Evolutionary conservation across 352 stramenopile species (phyloP).

Genomic region (Thraustochytrium striatum): DNA sequence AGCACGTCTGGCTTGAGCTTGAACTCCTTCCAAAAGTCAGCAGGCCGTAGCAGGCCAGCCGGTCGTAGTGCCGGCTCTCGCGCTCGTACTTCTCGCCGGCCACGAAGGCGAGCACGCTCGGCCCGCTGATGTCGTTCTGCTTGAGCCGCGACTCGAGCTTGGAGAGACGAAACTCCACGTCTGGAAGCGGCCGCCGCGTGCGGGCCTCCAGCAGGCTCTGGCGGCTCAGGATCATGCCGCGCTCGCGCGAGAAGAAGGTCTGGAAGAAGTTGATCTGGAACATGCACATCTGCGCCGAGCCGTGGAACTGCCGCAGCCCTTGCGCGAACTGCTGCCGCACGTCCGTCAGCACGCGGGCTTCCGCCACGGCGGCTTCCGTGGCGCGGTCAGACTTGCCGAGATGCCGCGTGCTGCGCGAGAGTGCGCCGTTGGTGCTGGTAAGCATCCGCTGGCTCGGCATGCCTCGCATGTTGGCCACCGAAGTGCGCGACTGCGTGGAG

Average conservation of each 20-base stretch:
- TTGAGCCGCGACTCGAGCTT: neutral
- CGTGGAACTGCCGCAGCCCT: neutral
- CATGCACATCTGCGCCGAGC: constrained; percentile 3
- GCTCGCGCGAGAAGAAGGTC: constrained; percentile 13
- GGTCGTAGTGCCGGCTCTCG: constrained; percentile 5
- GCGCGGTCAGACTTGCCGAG: too few relatives aligned
- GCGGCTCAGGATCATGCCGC: constrained; percentile 1
- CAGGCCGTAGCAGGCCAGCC: neutral
- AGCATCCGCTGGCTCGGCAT: too few relatives aligned
- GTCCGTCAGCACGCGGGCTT: too few relatives aligned
- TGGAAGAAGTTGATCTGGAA: constrained; percentile 41
- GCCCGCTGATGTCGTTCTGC: constrained; percentile 8
- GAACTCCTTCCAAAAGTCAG: constrained; percentile 49
- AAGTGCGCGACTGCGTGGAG: too few relatives aligned
- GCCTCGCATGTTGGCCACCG: too few relatives aligned
- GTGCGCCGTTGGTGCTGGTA: too few relatives aligned
- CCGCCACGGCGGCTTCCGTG: too few relatives aligned
- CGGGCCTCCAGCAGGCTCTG: neutral
- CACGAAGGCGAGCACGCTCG: constrained; percentile 35
- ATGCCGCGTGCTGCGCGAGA: too few relatives aligned
- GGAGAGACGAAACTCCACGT: constrained; percentile 10
- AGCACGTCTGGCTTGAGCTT: constrained; percentile 11
- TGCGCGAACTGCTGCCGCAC: neutral
- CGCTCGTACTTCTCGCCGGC: constrained; percentile 46
- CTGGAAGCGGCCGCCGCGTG: neutral